phyloP scores from a whole-genome alignment of 768 basidiomycete species.

The Phanerochaete carnosa region DNA sequence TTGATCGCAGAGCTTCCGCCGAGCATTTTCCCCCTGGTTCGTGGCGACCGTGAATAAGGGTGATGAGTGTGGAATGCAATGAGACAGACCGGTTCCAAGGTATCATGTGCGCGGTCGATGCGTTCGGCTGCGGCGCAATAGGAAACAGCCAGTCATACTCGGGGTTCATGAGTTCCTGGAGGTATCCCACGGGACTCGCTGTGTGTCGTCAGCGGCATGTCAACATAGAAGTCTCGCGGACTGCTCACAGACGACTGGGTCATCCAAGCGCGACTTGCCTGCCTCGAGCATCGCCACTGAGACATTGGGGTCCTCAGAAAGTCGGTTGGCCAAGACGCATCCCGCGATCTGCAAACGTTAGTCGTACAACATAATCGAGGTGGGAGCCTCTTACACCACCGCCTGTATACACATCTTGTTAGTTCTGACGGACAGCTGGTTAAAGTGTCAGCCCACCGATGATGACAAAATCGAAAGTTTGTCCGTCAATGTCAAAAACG shows the following conservation, averaged over 20 bases:
- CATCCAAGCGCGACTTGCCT: conserved; percentile 10
- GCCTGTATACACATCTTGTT: neutral
- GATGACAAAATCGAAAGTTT: conserved; percentile 2
- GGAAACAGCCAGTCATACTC: conserved; percentile 3
- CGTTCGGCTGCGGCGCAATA: conserved; percentile 3
- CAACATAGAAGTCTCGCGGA: neutral
- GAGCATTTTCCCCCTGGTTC: neutral
- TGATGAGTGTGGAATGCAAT: neutral
- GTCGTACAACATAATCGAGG: neutral
- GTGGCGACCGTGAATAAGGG: too few relatives aligned
- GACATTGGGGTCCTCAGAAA: neutral
- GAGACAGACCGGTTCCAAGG: neutral
- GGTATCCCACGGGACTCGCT: neutral
- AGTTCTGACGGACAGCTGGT: too few relatives aligned
- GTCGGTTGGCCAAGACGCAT: conserved; percentile 5
- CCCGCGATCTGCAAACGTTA: neutral
- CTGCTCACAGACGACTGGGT: conserved; percentile 1
- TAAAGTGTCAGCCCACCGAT: neutral
- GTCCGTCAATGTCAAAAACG: neutral
- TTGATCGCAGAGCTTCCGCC: conserved; percentile 12
- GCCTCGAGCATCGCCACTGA: conserved; percentile 29
- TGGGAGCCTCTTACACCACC: conserved; percentile 1
- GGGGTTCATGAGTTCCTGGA: neutral
- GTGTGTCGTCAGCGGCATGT: neutral
- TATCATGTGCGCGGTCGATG: neutral